A percentile compares a stretch with the other conserved stretches of the same genome.
Evolutionary conservation across 257 asterid genomes (phyloP).

Genomic region (Penstemon eatonii): DNA sequence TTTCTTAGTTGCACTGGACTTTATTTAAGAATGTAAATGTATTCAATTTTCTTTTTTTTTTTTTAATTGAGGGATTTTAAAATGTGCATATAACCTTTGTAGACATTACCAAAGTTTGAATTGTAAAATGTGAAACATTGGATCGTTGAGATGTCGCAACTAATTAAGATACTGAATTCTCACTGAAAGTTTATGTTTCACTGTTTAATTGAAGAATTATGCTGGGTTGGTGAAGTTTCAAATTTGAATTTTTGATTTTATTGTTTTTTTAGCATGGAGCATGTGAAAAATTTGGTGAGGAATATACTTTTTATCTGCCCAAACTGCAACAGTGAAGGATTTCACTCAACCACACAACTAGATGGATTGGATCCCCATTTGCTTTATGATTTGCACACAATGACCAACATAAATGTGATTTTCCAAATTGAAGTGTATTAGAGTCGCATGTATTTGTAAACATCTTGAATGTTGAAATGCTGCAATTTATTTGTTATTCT

Average conservation of each 20-base stretch:
- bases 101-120: background rate
- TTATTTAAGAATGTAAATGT: slow-evolving; percentile 7
- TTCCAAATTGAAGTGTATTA: background rate
- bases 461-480: slow-evolving; percentile 7
- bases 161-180: background rate
- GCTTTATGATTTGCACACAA: background rate
- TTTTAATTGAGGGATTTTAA: background rate
- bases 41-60: background rate
- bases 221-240: background rate
- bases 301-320: background rate
- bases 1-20: too few species aligned
- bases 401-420: too few species aligned
- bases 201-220: background rate
- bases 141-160: background rate
- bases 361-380: background rate
- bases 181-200: background rate
- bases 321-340: background rate
- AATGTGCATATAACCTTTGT: background rate
- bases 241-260: background rate
- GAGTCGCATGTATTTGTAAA: slow-evolving; percentile 1
- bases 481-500: slow-evolving; percentile 14
- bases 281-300: background rate
- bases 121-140: slow-evolving; percentile 5
- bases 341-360: background rate
- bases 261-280: slow-evolving; percentile 4